Conservation (phyloP, 352 stramenopile genomes). For the Globisporangium recalcitrans region DNA sequence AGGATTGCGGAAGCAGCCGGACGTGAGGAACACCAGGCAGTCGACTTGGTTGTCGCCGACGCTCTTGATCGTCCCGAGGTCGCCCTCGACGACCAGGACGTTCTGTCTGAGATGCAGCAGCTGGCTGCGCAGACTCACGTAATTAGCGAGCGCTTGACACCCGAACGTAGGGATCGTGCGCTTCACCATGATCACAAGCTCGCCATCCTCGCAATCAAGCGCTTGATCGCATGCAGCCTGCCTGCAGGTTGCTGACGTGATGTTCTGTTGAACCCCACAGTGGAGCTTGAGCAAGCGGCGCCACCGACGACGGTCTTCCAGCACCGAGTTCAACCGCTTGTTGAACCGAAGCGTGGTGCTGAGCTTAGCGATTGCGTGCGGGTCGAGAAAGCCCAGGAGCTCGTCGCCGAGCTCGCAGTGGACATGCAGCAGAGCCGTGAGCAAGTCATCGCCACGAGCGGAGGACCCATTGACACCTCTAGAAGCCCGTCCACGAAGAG, state of each 20-base stretch:
- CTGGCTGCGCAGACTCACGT: slow-evolving; percentile 39
- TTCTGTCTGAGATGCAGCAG: slow-evolving; percentile 30
- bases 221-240: not conserved
- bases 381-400: slow-evolving; percentile 15
- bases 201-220: not conserved
- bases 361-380: not conserved
- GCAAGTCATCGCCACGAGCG: not conserved
- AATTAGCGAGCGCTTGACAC: slow-evolving; percentile 23
- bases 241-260: not conserved
- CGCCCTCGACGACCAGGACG: slow-evolving; percentile 33
- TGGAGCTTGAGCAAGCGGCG: slow-evolving; percentile 5
- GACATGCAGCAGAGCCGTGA: not conserved
- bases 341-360: slow-evolving; percentile 1
- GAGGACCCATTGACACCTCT: no score
- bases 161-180: slow-evolving; percentile 2
- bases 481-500: not conserved
- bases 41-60: slow-evolving; percentile 29
- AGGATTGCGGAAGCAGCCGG: slow-evolving; percentile 31
- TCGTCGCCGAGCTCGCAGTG: slow-evolving; percentile 12
- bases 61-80: slow-evolving; percentile 39
- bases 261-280: not conserved
- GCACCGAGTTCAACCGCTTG: not conserved
- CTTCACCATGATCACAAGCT: slow-evolving; percentile 2
- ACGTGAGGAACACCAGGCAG: slow-evolving; percentile 62
- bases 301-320: slow-evolving; percentile 7